These are phyloP conservation scores for Zygoascus bituminiphila DNA, from an alignment of 805 yeast species.

Conservation along the genomic window DNA sequence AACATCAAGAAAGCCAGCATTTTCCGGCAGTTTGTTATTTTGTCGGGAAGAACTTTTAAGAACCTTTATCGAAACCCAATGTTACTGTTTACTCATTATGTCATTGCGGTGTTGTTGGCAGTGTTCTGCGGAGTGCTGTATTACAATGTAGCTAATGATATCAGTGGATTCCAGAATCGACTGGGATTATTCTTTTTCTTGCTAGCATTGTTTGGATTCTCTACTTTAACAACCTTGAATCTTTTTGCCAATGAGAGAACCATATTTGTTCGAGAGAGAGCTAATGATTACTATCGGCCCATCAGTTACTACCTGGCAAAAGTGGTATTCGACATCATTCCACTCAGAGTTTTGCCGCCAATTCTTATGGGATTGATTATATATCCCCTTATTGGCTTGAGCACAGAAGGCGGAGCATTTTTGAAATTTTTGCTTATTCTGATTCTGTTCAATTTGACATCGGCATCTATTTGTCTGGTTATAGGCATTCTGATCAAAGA, in stretches of 20 bases:
- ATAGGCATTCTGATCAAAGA: slow-evolving; percentile 84
- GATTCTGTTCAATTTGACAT: slow-evolving; percentile 76
- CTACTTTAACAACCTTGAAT: slow-evolving; percentile 84
- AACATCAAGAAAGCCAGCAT: slow-evolving; percentile 45
- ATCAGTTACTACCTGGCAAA: slow-evolving; percentile 78
- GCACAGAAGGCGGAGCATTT: slow-evolving; percentile 68
- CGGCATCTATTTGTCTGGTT: slow-evolving; percentile 75
- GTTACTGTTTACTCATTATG: slow-evolving; percentile 76
- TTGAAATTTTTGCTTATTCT: slow-evolving; percentile 59
- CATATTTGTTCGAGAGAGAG: slow-evolving; percentile 84
- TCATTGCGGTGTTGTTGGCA: slow-evolving; percentile 69
- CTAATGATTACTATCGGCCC: slow-evolving; percentile 90
- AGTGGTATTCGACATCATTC: slow-evolving; percentile 84
- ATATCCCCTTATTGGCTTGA: slow-evolving; percentile 85
- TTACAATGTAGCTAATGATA: slow-evolving; percentile 75
- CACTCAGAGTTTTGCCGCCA: slow-evolving; percentile 90
- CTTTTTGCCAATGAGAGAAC: slow-evolving; percentile 83
- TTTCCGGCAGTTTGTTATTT: slow-evolving; percentile 56
- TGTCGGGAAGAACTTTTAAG: slow-evolving; percentile 82
- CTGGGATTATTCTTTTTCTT: slow-evolving; percentile 88
- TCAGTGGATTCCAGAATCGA: slow-evolving; percentile 93
- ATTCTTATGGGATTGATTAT: slow-evolving; percentile 66
- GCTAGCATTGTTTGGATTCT: slow-evolving; percentile 86
- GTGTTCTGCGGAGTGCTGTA: slow-evolving; percentile 79
- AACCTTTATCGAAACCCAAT: slow-evolving; percentile 89